Base-by-base conservation (phyloP, 2,329 filamentous ascomycete species). In the Hypoxylon sp. region DNA sequence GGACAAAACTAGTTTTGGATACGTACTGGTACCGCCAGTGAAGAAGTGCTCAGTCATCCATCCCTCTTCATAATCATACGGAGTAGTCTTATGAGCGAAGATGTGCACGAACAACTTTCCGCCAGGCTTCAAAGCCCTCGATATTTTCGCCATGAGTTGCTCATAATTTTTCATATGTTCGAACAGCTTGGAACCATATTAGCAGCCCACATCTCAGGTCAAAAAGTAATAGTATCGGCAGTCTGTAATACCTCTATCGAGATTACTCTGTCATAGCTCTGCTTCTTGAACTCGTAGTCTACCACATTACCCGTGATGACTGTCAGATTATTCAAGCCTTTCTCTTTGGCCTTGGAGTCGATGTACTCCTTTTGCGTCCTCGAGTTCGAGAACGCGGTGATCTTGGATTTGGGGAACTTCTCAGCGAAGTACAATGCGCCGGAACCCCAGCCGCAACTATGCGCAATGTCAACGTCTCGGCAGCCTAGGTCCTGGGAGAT, bases 131-230 rank as follows among this genome's bases (percentile, higher is more conserved):
- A 92, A 80, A 2, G 89, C 84, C 30, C 84, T 81, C 2, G 83
- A 75, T 14, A 92, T 80, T 77, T 92, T 92, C 46, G 84, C 83
- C 80, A 92, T 86, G 23, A 92, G 84, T 11, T 88, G 80, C 68
- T 90, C 85, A 78, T 92, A 92, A 77, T 92, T 92, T 77, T 92
- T 92, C 90, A 92, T 92, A 78, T 92, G 90, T 76, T 92, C 90
- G 74, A 93, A 92, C 11, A 92, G 82, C 83, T 91, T 52, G 11
- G 36, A 45, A 17, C 17, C 19, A 41, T 43, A 2, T 46, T 10
- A 71, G 59, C 59, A 21, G 51, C n/a, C 32, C 3, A 19, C 3
- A 25, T 52, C 10, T 7, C 14, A 11, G 13, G 11, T 11, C 25
- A 21, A 41, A n/a, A 11, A 17, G n/a, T n/a, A 10, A 13, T 2